These are phyloP conservation scores for Cornus florida DNA, from an alignment of 148 eudicot genomes.

Conservation along the genomic window DNA sequence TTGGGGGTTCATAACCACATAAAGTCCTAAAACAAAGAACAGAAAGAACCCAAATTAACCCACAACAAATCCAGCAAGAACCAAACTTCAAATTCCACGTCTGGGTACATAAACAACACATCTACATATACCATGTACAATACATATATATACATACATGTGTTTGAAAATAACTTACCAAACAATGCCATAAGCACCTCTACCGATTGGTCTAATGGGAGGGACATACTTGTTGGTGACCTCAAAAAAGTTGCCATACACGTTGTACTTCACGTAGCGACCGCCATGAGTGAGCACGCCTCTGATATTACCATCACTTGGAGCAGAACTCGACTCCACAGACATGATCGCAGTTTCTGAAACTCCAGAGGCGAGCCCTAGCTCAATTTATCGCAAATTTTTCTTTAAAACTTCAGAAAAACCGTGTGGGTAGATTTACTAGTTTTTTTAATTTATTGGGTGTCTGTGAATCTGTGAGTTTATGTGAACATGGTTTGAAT, in stretches of 20 bases:
- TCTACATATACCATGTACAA: not conserved
- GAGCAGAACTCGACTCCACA: conserved; percentile 12
- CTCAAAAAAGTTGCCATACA: conserved; percentile 71
- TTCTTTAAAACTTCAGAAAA: no score
- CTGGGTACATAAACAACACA: not conserved
- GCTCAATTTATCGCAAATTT: not conserved
- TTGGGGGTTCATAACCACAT: not conserved
- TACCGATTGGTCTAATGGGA: conserved; percentile 77
- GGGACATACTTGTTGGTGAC: conserved; percentile 74
- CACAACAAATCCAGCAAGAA: not conserved
- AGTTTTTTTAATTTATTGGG: not conserved
- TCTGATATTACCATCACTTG: conserved; percentile 21
- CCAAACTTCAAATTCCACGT: no score
- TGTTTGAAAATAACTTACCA: conserved; percentile 37
- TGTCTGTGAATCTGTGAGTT: not conserved
- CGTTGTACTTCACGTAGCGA: conserved; percentile 59
- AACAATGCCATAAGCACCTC: conserved; percentile 88
- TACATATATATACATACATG: not conserved
- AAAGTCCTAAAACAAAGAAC: not conserved
- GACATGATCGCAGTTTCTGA: not conserved
- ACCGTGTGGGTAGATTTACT: not conserved
- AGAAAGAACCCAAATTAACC: not conserved
- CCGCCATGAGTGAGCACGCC: conserved; percentile 58
- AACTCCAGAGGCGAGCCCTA: not conserved
- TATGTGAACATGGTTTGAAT: not conserved